Evolutionary conservation across 805 yeast genomes (phyloP).

Genomic region (Wickerhamomyces subpelliculosus): DNA sequence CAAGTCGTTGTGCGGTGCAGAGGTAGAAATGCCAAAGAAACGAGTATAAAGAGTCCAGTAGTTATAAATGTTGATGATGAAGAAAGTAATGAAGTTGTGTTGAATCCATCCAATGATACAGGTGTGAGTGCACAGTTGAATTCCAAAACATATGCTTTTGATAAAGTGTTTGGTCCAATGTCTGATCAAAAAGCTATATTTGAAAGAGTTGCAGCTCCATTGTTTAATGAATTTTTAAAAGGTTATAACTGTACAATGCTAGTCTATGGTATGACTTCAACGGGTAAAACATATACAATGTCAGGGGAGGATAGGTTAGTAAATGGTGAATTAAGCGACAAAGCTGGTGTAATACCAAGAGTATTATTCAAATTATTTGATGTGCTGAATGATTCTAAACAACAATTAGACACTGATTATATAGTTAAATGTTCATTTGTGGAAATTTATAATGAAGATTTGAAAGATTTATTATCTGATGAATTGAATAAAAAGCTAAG

Average conservation of each 20-base stretch:
- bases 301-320: background rate
- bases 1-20: constrained; percentile 61
- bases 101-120: constrained; percentile 34
- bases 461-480: constrained; percentile 56
- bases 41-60: constrained; percentile 50
- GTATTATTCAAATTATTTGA: constrained; percentile 50
- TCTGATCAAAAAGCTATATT: constrained; percentile 67
- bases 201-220: constrained; percentile 57
- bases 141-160: constrained; percentile 61
- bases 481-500: constrained; percentile 41
- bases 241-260: constrained; percentile 79
- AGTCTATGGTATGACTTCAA: constrained; percentile 91
- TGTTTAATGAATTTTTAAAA: constrained; percentile 58
- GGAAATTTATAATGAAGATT: constrained; percentile 83
- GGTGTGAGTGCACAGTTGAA: constrained; percentile 34
- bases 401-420: constrained; percentile 36
- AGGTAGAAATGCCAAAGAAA: constrained; percentile 52
- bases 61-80: constrained; percentile 47
- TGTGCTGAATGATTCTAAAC: constrained; percentile 30
- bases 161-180: constrained; percentile 76
- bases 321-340: constrained; percentile 24
- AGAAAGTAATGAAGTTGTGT: constrained; percentile 40
- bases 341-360: constrained; percentile 63
- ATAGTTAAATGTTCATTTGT: constrained; percentile 73
- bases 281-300: constrained; percentile 61